Evolutionary conservation across 1,284 basidiomycete genomes (phyloP).

Genomic region (Fomitopsis palustris): DNA sequence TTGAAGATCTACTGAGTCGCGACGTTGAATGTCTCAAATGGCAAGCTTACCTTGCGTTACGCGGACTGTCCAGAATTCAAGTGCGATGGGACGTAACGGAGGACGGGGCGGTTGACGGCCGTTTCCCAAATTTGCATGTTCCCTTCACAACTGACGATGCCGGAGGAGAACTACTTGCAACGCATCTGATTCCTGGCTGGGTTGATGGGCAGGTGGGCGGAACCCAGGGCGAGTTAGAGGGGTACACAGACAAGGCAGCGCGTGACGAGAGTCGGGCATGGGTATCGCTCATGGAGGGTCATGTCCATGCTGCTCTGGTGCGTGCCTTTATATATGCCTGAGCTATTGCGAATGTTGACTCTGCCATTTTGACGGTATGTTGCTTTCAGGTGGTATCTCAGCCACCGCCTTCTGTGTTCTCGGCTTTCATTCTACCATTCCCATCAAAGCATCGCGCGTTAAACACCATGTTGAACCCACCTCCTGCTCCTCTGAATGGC

Average conservation of each 20-base stretch:
- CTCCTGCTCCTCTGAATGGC: conserved; percentile 67
- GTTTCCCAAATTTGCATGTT: conserved; percentile 64
- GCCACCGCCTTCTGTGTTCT: conserved; percentile 38
- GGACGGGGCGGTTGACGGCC: conserved; percentile 62
- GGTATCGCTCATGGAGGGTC: conserved; percentile 70
- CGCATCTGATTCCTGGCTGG: conserved; percentile 69
- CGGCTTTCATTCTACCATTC: conserved; percentile 32
- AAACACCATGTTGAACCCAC: conserved; percentile 50
- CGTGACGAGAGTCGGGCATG: conserved; percentile 76
- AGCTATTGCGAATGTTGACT: not conserved
- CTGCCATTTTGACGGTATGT: not conserved
- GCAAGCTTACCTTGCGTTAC: conserved; percentile 78
- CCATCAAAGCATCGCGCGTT: conserved; percentile 27
- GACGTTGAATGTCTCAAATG: conserved; percentile 84
- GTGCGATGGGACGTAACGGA: conserved; percentile 64
- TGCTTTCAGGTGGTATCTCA: conserved; percentile 42
- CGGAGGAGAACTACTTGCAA: conserved; percentile 52
- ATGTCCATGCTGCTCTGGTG: conserved; percentile 71
- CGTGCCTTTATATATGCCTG: conserved; percentile 22
- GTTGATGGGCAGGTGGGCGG: conserved; percentile 47
- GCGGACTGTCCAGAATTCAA: conserved; percentile 46
- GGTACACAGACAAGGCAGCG: conserved; percentile 54
- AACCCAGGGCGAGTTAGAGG: conserved; percentile 51
- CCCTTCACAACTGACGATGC: conserved; percentile 28
- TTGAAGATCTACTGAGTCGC: conserved; percentile 47